These are phyloP conservation scores for Kockovaella imperatae DNA, from an alignment of 768 basidiomycete genomes.

Conservation along the genomic window DNA sequence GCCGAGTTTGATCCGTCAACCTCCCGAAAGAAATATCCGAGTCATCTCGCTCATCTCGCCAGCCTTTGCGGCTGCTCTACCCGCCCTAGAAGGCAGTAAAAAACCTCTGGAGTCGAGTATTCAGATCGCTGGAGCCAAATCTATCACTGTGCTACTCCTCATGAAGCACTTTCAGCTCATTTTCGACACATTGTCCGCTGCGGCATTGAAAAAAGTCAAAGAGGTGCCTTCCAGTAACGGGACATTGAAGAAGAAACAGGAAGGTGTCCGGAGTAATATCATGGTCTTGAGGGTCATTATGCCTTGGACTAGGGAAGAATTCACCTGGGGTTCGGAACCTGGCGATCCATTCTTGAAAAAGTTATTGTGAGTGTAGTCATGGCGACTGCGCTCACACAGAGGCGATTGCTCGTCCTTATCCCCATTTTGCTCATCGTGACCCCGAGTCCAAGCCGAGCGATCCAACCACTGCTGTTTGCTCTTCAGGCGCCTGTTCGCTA, in stretches of 20 bases:
- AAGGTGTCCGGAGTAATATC: slow-evolving; percentile 38
- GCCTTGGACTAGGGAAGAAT: slow-evolving; percentile 35
- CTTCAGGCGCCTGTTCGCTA: slow-evolving; percentile 50
- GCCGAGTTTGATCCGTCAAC: slow-evolving; percentile 69
- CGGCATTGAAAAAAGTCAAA: slow-evolving; percentile 45
- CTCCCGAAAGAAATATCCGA: slow-evolving; percentile 83
- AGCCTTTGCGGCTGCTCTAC: slow-evolving; percentile 73
- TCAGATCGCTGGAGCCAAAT: slow-evolving; percentile 48
- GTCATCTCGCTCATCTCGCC: slow-evolving; percentile 79
- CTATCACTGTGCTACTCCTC: slow-evolving; percentile 29
- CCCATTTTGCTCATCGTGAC: slow-evolving; percentile 62
- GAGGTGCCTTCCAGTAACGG: slow-evolving; percentile 48
- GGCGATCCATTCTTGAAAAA: slow-evolving; percentile 56
- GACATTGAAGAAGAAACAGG: slow-evolving; percentile 20
- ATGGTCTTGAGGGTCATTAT: slow-evolving; percentile 37
- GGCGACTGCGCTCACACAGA: slow-evolving; percentile 30
- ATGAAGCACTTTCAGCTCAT: slow-evolving; percentile 76
- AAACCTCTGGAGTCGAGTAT: slow-evolving; percentile 58
- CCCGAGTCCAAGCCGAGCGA: slow-evolving; percentile 57
- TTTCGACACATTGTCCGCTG: slow-evolving; percentile 66
- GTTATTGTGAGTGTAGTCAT: slow-evolving; percentile 48
- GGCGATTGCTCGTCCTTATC: slow-evolving; percentile 61
- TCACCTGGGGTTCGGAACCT: slow-evolving; percentile 21
- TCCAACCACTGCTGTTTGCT: slow-evolving; percentile 73
- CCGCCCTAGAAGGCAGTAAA: slow-evolving; percentile 44